Base-by-base conservation (phyloP, 192 early-diverging fungal genomes). In the Backusella westeae region DNA sequence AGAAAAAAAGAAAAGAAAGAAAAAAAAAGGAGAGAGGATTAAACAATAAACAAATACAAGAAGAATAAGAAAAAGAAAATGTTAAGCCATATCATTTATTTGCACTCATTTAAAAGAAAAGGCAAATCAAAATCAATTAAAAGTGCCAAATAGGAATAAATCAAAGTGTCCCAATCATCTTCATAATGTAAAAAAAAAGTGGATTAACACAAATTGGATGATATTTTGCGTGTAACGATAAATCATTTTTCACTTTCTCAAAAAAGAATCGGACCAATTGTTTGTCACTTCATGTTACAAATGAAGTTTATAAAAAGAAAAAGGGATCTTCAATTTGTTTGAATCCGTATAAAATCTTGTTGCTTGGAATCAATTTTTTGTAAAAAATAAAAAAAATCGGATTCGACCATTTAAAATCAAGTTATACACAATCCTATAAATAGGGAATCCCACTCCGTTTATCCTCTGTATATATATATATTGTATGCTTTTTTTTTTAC, bases 281-380 rank as follows among this genome's bases (percentile, higher is more conserved):
- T 63, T 26, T 26, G 26, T 10, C 3, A 26, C 12, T 26, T 56
- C 8, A 63, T 63, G 56, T 63, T 63, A 63, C 56, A 63, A 63
- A 63, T 63, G 10, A 63, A 29, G 56, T 63, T 39, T 21, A 69
- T 41, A 69, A 69, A 38, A 38, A 69, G 67, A 69, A 69, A 69
- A 21, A 15, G 36, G 39, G 68, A 17, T 69, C 36, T 41, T 69
- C 68, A 19, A 21, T 38, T 35, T 69, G 34, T 69, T 38, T 69
- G 67, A 59, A 26, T 59, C 56, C 56, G 26, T 12, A 59, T 59
- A 59, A 29, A 59, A 21, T 21, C 56, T 19, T 59, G 56, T 26
- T 59, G 52, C 21, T 56, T 56, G 56, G 15, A 49, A 26, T 59
- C 53, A 1, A 59, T 59, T 59, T 59, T 59, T 9, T 59, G 36